A percentile compares a stretch with the other conserved stretches of the same genome.
Conservation (phyloP, 495 filamentous ascomycete genomes). For the Lindgomyces ingoldianus region DNA sequence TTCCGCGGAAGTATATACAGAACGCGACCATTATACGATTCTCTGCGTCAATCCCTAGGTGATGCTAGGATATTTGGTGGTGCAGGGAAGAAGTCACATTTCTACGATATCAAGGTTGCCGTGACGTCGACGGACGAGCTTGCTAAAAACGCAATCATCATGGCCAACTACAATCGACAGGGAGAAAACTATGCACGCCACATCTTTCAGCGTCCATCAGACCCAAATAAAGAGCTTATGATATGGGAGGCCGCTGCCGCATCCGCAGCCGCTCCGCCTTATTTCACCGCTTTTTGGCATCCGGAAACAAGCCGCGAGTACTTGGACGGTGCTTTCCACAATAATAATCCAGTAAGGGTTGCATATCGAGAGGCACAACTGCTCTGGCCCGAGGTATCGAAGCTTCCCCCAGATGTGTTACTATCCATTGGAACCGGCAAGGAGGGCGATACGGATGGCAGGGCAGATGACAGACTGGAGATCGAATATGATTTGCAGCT, state of each 20-base stretch:
- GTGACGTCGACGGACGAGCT: constrained; percentile 49
- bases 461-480: too few relatives aligned
- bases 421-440: constrained; percentile 51
- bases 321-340: constrained; percentile 50
- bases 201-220: constrained; percentile 50
- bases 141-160: constrained; percentile 45
- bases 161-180: constrained; percentile 56
- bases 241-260: constrained; percentile 57
- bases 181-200: constrained; percentile 37
- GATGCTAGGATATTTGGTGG: constrained; percentile 46
- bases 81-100: constrained; percentile 34
- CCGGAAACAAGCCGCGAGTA: constrained; percentile 45
- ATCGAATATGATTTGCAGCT: too few relatives aligned
- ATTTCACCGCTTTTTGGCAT: constrained; percentile 53
- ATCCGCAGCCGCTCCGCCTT: constrained; percentile 49
- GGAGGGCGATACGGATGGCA: too few relatives aligned
- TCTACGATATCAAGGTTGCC: constrained; percentile 48
- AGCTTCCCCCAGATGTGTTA: constrained; percentile 50
- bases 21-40: neutral
- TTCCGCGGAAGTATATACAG: constrained; percentile 20
- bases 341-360: constrained; percentile 53
- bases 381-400: constrained; percentile 50
- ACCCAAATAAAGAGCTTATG: constrained; percentile 47
- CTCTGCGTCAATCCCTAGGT: neutral
- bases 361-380: constrained; percentile 52